Conservation (phyloP, 257 asterid species). For the Salvia hispanica region DNA sequence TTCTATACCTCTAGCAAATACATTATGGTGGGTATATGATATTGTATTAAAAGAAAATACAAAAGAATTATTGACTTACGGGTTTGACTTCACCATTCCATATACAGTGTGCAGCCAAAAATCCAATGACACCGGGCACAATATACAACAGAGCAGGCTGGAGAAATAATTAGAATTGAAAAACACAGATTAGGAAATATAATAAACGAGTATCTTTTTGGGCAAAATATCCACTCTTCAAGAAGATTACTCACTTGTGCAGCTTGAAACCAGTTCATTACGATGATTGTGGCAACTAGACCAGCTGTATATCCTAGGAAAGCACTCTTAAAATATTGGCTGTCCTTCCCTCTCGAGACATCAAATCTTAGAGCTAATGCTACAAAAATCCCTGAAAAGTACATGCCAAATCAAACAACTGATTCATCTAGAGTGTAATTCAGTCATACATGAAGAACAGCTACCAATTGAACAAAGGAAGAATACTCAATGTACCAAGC, state of each 20-base stretch:
- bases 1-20: too few relatives aligned
- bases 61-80: constrained; percentile 47
- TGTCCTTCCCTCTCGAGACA: constrained; percentile 77
- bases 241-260: constrained; percentile 65
- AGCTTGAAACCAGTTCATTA: constrained; percentile 99
- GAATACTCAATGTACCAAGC: neutral
- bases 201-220: neutral
- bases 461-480: constrained; percentile 1
- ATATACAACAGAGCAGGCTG: constrained; percentile 96
- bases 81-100: constrained; percentile 92
- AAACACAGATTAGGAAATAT: constrained; percentile 14
- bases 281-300: constrained; percentile 68
- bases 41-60: too few relatives aligned
- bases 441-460: neutral
- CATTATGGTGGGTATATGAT: neutral
- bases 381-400: constrained; percentile 84
- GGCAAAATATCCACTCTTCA: neutral
- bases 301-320: constrained; percentile 80
- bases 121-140: constrained; percentile 92
- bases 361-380: constrained; percentile 95
- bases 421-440: neutral
- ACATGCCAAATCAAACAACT: constrained; percentile 8
- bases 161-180: constrained; percentile 29
- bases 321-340: constrained; percentile 88
- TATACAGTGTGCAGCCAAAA: constrained; percentile 84